phyloP scores from a whole-genome alignment of 495 filamentous ascomycete species.

The Penicillium manginii region DNA sequence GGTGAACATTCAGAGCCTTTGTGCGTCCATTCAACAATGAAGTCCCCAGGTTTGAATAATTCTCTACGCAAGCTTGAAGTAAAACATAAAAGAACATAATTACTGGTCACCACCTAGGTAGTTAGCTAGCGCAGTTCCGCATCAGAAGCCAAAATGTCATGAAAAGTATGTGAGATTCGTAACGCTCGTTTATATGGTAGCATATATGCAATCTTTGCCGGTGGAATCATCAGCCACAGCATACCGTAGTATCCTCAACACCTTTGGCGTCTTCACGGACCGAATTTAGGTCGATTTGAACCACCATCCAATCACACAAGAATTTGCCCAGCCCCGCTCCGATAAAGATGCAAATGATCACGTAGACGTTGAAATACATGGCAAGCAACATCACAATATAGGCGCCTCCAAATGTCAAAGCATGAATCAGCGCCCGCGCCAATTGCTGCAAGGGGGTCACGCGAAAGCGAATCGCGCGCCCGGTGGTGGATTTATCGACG shows the following conservation, averaged over 20 bases:
- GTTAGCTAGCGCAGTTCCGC: too few relatives aligned
- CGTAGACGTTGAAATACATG: conserved; percentile 64
- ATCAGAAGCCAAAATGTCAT: too few relatives aligned
- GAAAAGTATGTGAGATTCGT: background rate
- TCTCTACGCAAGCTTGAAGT: too few relatives aligned
- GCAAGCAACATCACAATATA: conserved; percentile 69
- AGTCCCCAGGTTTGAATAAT: too few relatives aligned
- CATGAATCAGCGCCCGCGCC: conserved; percentile 60
- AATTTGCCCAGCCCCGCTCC: conserved; percentile 61
- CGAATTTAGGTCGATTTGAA: conserved; percentile 8
- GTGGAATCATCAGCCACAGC: conserved; percentile 24
- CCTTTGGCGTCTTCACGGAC: conserved; percentile 5
- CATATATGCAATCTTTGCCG: background rate
- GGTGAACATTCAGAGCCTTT: too few relatives aligned
- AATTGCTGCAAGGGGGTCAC: conserved; percentile 58
- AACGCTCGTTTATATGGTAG: background rate
- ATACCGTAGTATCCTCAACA: conserved; percentile 30
- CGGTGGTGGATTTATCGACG: background rate
- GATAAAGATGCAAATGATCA: conserved; percentile 64
- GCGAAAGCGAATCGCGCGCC: conserved; percentile 35
- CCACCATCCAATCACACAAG: conserved; percentile 53
- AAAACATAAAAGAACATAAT: too few relatives aligned
- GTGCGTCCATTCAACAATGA: too few relatives aligned
- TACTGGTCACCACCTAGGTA: too few relatives aligned
- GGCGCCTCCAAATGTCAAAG: conserved; percentile 63